A percentile compares a stretch with the other conserved stretches of the same genome.
Evolutionary conservation across 306 rosid species (phyloP).

Genomic region (Elaeagnus macrophylla): DNA sequence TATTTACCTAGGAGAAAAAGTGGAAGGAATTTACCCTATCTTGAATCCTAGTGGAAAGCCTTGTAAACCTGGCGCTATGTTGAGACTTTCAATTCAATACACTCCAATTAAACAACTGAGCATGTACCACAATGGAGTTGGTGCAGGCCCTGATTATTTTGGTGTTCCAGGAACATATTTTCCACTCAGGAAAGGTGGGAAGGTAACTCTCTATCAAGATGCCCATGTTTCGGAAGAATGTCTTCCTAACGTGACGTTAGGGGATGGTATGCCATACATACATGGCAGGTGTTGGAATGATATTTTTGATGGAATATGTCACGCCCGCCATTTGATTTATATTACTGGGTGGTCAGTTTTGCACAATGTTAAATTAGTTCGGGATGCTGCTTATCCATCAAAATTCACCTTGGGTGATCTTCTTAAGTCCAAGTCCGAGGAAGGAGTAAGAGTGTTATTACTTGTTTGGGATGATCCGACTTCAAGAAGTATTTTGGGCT

Average conservation of each 20-base stretch:
- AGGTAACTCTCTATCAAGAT: slow-evolving; percentile 84
- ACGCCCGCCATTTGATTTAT: slow-evolving; percentile 64
- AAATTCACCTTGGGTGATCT: slow-evolving; percentile 57
- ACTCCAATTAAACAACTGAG: slow-evolving; percentile 60
- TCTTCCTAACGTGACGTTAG: slow-evolving; percentile 63
- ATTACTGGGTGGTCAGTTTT: slow-evolving; percentile 97
- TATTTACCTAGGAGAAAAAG: slow-evolving; percentile 43
- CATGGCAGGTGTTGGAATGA: slow-evolving; percentile 87
- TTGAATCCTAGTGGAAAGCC: slow-evolving; percentile 71
- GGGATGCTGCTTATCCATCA: slow-evolving; percentile 45
- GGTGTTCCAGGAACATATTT: slow-evolving; percentile 96
- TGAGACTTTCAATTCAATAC: slow-evolving; percentile 68
- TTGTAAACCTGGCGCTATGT: slow-evolving; percentile 69
- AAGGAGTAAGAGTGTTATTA: slow-evolving; percentile 94
- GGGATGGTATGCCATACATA: slow-evolving; percentile 49
- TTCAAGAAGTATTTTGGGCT: slow-evolving; percentile 84
- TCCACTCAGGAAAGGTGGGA: slow-evolving; percentile 83
- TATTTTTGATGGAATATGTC: slow-evolving; percentile 63
- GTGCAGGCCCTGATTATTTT: slow-evolving; percentile 72
- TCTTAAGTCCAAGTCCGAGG: slow-evolving; percentile 76
- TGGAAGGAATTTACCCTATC: slow-evolving; percentile 74
- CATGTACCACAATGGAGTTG: slow-evolving; percentile 69
- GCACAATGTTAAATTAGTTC: slow-evolving; percentile 72
- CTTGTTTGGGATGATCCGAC: slow-evolving; percentile 99
- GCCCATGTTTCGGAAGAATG: slow-evolving; percentile 78